Evolutionary conservation across 192 early-diverging fungal species (phyloP).

Genomic region (Umbelopsis sp.): DNA sequence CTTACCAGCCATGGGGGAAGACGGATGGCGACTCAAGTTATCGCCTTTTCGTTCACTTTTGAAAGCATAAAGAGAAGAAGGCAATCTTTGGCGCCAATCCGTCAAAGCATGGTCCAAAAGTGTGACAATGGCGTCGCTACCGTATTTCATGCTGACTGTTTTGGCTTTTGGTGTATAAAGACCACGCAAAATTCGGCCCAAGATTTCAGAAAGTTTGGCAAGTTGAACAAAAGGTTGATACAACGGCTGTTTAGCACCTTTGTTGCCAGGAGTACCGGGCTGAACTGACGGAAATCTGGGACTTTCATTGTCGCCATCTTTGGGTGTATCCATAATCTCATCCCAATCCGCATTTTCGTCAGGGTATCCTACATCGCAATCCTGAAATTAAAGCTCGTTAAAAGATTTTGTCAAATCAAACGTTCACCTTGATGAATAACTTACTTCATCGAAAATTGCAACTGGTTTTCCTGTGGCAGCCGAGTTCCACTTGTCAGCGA

Average conservation of each 20-base stretch:
- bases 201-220: constrained; percentile 42
- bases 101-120: constrained; percentile 38
- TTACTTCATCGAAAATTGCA: constrained; percentile 48
- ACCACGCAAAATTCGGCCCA: constrained; percentile 38
- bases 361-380: constrained; percentile 40
- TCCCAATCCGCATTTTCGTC: constrained; percentile 38
- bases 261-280: constrained; percentile 11
- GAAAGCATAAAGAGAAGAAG: constrained; percentile 13
- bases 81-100: constrained; percentile 36
- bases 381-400: background rate
- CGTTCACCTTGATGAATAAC: too few species aligned
- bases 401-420: background rate
- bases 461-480: constrained; percentile 65
- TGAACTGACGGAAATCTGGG: constrained; percentile 36
- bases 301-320: constrained; percentile 5
- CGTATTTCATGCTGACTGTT: constrained; percentile 33
- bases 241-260: constrained; percentile 32
- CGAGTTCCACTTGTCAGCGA: constrained; percentile 69
- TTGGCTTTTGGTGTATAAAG: constrained; percentile 40
- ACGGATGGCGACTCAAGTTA: background rate
- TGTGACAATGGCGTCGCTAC: constrained; percentile 39
- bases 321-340: constrained; percentile 37
- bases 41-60: background rate
- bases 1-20: background rate
- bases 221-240: constrained; percentile 47